Evolutionary conservation across 2,329 filamentous ascomycete species (phyloP).

Genomic region (Karstenula rhodostoma): DNA sequence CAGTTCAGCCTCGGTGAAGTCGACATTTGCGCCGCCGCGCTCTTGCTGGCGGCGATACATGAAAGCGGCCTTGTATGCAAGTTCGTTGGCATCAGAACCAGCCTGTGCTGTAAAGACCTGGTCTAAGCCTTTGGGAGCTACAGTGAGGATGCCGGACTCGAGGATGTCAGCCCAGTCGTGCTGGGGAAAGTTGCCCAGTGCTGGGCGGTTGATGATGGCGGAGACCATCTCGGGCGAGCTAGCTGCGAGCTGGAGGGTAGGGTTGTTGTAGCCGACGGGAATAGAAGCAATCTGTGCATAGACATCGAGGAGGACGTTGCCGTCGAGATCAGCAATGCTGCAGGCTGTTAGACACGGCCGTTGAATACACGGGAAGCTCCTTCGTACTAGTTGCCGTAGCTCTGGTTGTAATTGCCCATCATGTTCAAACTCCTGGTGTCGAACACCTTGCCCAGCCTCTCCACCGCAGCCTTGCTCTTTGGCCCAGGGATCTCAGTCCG

Average conservation of each 20-base stretch:
- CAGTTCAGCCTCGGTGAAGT: slow-evolving; percentile 82
- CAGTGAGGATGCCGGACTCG: slow-evolving; percentile 79
- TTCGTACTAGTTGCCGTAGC: slow-evolving; percentile 74
- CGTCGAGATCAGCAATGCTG: slow-evolving; percentile 72
- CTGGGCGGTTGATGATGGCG: slow-evolving; percentile 86
- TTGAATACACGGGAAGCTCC: not conserved
- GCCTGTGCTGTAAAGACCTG: slow-evolving; percentile 92
- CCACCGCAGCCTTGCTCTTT: slow-evolving; percentile 72
- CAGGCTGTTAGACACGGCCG: slow-evolving; percentile 16
- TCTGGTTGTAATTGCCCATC: slow-evolving; percentile 50
- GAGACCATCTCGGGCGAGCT: slow-evolving; percentile 79
- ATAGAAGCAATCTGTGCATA: slow-evolving; percentile 94
- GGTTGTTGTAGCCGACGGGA: slow-evolving; percentile 92
- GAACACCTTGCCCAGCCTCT: slow-evolving; percentile 79
- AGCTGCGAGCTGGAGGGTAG: slow-evolving; percentile 73
- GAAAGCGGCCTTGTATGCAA: slow-evolving; percentile 94
- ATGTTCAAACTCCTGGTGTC: slow-evolving; percentile 84
- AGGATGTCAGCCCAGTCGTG: slow-evolving; percentile 84
- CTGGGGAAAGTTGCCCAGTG: slow-evolving; percentile 89
- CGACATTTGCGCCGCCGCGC: slow-evolving; percentile 77
- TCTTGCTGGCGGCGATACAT: slow-evolving; percentile 87
- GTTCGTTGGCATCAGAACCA: slow-evolving; percentile 92
- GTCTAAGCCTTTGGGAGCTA: slow-evolving; percentile 81
- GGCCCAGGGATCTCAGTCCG: slow-evolving; percentile 76
- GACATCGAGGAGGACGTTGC: slow-evolving; percentile 77